Conservation (phyloP, 2,329 filamentous ascomycete species). For the Neopestalotiopsis rosae region DNA sequence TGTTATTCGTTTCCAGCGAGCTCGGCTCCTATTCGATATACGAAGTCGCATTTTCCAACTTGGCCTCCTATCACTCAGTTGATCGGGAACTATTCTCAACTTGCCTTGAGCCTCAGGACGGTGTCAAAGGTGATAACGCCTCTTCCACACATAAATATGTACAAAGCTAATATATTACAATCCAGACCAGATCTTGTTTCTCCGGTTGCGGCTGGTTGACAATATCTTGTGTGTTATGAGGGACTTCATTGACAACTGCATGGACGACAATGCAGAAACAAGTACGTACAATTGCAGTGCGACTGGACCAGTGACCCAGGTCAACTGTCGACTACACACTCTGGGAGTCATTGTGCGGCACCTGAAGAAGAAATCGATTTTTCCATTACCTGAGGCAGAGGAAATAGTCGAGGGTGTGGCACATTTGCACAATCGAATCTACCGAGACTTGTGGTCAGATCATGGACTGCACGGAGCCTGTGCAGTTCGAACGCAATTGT, state of each 20-base stretch:
- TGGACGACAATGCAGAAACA: not conserved
- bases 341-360: not conserved
- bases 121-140: not conserved
- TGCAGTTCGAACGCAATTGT: not conserved
- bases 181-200: not conserved
- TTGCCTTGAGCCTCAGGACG: not conserved
- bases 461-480: not conserved
- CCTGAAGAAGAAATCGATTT: not conserved
- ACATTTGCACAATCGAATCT: not conserved
- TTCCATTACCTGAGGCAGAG: not conserved
- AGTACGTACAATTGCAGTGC: not conserved
- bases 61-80: not conserved
- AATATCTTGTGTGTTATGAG: not conserved
- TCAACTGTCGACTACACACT: not conserved
- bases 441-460: not conserved
- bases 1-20: not conserved
- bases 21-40: not conserved
- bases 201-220: not conserved
- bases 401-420: not conserved
- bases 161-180: not conserved
- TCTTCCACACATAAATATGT: not conserved
- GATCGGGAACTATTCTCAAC: not conserved
- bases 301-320: not conserved
- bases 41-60: not conserved
- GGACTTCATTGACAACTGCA: not conserved